Evolutionary conservation across 305 asterid genomes (phyloP).

Genomic region (Solanum hybrid): DNA sequence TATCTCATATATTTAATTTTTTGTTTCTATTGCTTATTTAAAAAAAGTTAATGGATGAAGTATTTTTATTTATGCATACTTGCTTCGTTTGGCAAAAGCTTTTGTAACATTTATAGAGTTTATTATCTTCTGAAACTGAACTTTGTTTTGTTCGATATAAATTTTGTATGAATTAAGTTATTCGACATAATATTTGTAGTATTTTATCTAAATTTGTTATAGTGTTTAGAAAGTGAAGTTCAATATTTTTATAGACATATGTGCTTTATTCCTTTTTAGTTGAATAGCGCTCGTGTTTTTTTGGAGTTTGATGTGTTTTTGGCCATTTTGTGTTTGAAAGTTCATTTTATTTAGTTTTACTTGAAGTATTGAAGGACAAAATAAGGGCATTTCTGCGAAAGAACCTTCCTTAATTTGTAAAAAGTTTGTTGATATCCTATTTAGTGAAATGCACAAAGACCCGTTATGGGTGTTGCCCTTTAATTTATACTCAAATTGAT

Average conservation of each 20-base stretch:
- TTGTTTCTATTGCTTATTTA: not conserved
- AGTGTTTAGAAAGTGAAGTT: not conserved
- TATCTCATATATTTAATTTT: no score
- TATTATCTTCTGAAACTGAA: not conserved
- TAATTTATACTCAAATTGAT: not conserved
- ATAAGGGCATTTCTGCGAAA: no score
- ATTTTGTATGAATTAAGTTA: not conserved
- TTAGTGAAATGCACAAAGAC: not conserved
- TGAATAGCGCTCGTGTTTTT: not conserved
- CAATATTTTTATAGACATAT: not conserved
- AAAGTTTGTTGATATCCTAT: not conserved
- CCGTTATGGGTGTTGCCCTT: not conserved
- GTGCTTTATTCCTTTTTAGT: not conserved
- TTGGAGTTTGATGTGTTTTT: not conserved
- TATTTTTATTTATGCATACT: not conserved
- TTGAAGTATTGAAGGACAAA: not conserved
- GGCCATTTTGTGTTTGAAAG: not conserved
- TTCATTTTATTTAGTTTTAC: not conserved
- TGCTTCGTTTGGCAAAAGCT: not conserved
- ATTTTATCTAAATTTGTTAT: not conserved
- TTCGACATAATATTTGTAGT: not conserved
- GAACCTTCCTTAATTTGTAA: not conserved
- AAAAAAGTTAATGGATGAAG: not conserved
- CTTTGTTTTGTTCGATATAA: not conserved
- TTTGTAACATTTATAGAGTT: not conserved